phyloP scores from a whole-genome alignment of 768 basidiomycete genomes.

The Tylopilus balloui region DNA sequence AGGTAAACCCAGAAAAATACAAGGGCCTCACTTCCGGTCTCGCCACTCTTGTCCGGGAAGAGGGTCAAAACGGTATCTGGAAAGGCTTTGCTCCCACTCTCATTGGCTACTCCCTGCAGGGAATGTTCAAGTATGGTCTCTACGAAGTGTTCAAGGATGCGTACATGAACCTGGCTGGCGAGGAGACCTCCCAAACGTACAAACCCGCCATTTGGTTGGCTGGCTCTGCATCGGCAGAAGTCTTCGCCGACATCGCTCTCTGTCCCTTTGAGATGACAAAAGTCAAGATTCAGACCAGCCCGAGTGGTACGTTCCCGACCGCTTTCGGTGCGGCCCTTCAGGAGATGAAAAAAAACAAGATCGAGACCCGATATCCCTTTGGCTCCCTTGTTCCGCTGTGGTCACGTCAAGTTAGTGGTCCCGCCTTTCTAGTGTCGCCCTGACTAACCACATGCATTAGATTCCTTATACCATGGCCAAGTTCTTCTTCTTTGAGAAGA shows the following conservation, averaged over 20 bases:
- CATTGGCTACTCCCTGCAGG: slow-evolving; percentile 92
- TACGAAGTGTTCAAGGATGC: slow-evolving; percentile 95
- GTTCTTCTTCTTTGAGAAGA: slow-evolving; percentile 94
- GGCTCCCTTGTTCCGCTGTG: slow-evolving; percentile 82
- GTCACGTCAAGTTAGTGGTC: slow-evolving; percentile 76
- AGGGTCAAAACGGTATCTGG: slow-evolving; percentile 84
- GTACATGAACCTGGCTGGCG: slow-evolving; percentile 87
- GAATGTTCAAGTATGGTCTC: slow-evolving; percentile 98
- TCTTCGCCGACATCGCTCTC: slow-evolving; percentile 94
- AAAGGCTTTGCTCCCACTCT: slow-evolving; percentile 93
- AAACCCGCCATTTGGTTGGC: slow-evolving; percentile 91
- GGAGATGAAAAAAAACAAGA: slow-evolving; percentile 64
- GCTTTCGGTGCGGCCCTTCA: slow-evolving; percentile 64
- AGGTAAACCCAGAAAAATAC: slow-evolving; percentile 79
- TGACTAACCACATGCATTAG: slow-evolving; percentile 38
- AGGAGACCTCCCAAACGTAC: slow-evolving; percentile 48
- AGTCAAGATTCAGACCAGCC: slow-evolving; percentile 84
- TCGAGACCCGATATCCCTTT: slow-evolving; percentile 79
- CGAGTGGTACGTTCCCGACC: slow-evolving; percentile 71
- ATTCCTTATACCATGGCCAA: slow-evolving; percentile 99
- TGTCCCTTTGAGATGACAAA: slow-evolving; percentile 95
- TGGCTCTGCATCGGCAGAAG: slow-evolving; percentile 90
- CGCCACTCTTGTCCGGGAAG: slow-evolving; percentile 66
- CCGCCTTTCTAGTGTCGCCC: no score
- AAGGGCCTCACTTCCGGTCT: slow-evolving; percentile 60